Evolutionary conservation across 148 eudicot genomes (phyloP).

Genomic region (Cornus florida): DNA sequence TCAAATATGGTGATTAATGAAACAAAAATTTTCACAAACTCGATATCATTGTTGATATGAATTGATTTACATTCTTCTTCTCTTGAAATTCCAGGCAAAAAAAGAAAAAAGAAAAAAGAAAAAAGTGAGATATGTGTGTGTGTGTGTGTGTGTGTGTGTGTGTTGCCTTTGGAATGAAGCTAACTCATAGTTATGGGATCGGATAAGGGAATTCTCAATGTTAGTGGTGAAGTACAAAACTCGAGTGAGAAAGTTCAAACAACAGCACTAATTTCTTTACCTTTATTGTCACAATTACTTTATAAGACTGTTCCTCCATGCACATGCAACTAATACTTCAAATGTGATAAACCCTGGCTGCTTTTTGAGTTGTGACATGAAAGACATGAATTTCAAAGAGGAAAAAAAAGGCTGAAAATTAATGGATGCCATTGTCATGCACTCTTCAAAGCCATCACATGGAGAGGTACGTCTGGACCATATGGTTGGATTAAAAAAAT

Average conservation of each 20-base stretch:
- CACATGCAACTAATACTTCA: not conserved
- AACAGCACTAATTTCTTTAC: not conserved
- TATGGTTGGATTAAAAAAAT: too few relatives aligned
- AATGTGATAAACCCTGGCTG: not conserved
- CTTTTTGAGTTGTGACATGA: not conserved
- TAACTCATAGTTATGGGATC: not conserved
- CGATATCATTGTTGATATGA: too few relatives aligned
- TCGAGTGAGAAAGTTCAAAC: not conserved
- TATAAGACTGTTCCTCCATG: not conserved
- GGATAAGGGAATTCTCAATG: not conserved
- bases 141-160: too few relatives aligned
- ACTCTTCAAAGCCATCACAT: not conserved
- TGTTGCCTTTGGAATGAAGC: not conserved
- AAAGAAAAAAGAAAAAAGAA: too few relatives aligned
- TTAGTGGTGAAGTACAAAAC: not conserved
- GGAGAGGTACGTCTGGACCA: not conserved
- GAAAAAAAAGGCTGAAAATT: not conserved
- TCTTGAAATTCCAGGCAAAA: too few relatives aligned
- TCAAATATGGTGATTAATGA: too few relatives aligned
- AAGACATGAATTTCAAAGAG: not conserved
- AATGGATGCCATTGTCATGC: not conserved
- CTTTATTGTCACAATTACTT: not conserved
- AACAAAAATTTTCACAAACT: too few relatives aligned
- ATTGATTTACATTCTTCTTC: too few relatives aligned
- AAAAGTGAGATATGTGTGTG: too few relatives aligned